These are phyloP conservation scores for Termitomyces sp. DNA, from an alignment of 768 basidiomycete species.

Conservation along the genomic window DNA sequence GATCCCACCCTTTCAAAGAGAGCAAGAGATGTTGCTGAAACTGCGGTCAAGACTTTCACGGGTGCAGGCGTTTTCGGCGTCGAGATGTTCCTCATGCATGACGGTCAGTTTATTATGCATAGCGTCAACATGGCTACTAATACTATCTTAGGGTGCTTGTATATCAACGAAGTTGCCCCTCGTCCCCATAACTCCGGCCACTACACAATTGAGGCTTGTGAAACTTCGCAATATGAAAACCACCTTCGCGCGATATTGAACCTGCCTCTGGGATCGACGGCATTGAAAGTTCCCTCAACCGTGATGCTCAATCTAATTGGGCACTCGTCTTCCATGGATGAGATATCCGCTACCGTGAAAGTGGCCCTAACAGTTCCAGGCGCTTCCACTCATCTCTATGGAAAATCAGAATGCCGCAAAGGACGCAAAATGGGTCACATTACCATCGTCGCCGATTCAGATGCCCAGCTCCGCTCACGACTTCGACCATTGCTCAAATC, in stretches of 20 bases:
- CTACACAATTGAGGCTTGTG: constrained; percentile 96
- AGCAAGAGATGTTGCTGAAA: constrained; percentile 73
- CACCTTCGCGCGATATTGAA: constrained; percentile 92
- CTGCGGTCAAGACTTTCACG: constrained; percentile 67
- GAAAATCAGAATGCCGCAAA: constrained; percentile 84
- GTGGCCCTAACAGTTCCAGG: constrained; percentile 68
- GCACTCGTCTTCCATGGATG: constrained; percentile 56
- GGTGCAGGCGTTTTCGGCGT: constrained; percentile 97
- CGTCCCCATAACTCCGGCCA: constrained; percentile 98
- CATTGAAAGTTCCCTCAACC: constrained; percentile 78
- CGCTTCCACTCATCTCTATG: constrained; percentile 84
- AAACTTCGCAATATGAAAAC: constrained; percentile 96
- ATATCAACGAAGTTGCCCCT: constrained; percentile 96
- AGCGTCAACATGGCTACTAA: neutral
- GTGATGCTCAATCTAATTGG: constrained; percentile 97
- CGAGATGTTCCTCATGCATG: constrained; percentile 91
- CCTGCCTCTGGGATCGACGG: constrained; percentile 84
- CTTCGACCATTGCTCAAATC: constrained; percentile 72
- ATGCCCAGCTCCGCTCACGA: constrained; percentile 62
- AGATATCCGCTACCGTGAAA: constrained; percentile 50
- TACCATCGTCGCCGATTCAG: constrained; percentile 79
- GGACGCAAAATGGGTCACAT: constrained; percentile 99
- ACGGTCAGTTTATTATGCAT: constrained; percentile 48
- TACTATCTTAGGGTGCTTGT: constrained; percentile 51
- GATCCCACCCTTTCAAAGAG: constrained; percentile 48